Evolutionary conservation across 2,329 filamentous ascomycete species (phyloP).

Genomic region (Colletotrichum musicola): DNA sequence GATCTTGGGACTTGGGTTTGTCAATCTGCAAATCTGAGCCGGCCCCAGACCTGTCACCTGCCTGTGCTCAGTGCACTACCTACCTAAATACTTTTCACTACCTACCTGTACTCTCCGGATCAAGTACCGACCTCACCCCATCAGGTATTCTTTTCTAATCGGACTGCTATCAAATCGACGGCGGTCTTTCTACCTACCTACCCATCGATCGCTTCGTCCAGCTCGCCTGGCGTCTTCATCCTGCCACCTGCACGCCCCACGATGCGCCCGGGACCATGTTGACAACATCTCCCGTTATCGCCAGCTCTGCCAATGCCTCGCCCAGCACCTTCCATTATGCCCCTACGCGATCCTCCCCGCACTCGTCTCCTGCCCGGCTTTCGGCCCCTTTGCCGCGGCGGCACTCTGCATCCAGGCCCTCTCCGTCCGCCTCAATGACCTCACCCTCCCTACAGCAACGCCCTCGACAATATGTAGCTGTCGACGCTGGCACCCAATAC

Average conservation of each 20-base stretch:
- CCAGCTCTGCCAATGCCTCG: constrained; percentile 65
- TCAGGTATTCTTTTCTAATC: no score
- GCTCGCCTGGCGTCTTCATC: constrained; percentile 11
- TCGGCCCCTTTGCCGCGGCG: constrained; percentile 56
- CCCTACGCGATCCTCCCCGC: constrained; percentile 57
- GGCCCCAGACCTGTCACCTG: constrained; percentile 14
- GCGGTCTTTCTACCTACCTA: neutral
- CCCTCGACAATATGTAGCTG: constrained; percentile 58
- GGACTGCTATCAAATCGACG: neutral
- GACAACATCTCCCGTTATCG: constrained; percentile 67
- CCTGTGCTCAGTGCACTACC: neutral
- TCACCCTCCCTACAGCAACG: constrained; percentile 43
- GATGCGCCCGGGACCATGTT: constrained; percentile 69
- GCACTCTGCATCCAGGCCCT: constrained; percentile 49
- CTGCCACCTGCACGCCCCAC: constrained; percentile 43
- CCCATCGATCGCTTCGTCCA: constrained; percentile 10
- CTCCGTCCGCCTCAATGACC: constrained; percentile 49
- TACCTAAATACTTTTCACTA: neutral
- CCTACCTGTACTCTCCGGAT: neutral
- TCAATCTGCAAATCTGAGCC: constrained; percentile 32
- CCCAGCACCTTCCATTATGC: constrained; percentile 64
- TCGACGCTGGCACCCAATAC: constrained; percentile 63
- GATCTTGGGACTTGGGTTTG: constrained; percentile 28
- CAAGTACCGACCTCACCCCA: neutral
- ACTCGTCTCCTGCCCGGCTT: constrained; percentile 56